These are phyloP conservation scores for Artemisia argyi DNA, from an alignment of 129 eudicot species.

Conservation along the genomic window DNA sequence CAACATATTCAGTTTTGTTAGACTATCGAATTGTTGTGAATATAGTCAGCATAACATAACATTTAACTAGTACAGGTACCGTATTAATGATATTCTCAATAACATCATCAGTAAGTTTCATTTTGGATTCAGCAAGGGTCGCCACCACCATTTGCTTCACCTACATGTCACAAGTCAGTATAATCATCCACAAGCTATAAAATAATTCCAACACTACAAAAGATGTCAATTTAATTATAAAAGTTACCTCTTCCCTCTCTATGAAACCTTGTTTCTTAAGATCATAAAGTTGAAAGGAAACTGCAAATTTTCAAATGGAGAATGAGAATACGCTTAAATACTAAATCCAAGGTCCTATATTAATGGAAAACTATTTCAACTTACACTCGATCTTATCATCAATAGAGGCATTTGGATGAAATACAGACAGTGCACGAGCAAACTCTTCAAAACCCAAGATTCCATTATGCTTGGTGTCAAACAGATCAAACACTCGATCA, in stretches of 20 bases:
- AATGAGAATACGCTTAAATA: not conserved
- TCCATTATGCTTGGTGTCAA: conserved; percentile 13
- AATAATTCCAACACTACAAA: not conserved
- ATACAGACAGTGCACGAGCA: conserved; percentile 10
- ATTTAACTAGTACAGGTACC: conserved; percentile 30
- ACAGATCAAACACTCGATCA: conserved; percentile 45
- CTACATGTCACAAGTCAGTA: conserved; percentile 7
- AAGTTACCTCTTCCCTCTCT: conserved; percentile 60
- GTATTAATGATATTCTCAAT: conserved; percentile 65
- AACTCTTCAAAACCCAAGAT: conserved; percentile 4
- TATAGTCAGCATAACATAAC: too few relatives aligned
- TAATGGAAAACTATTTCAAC: not conserved
- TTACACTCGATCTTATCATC: conserved; percentile 8
- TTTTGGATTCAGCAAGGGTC: conserved; percentile 78
- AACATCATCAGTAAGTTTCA: conserved; percentile 70
- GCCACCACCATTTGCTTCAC: conserved; percentile 81
- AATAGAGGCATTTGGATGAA: conserved; percentile 3
- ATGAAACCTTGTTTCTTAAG: conserved; percentile 79
- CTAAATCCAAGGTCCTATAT: not conserved
- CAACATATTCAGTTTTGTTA: not conserved
- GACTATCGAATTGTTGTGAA: not conserved
- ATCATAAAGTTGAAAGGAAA: conserved; percentile 76
- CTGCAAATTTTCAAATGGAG: conserved; percentile 26
- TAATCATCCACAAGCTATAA: not conserved
- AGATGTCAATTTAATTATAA: not conserved